A percentile compares a stretch with the other conserved stretches of the same genome.
Evolutionary conservation across 805 yeast genomes (phyloP).

Genomic region (Yueomyces sinensis): DNA sequence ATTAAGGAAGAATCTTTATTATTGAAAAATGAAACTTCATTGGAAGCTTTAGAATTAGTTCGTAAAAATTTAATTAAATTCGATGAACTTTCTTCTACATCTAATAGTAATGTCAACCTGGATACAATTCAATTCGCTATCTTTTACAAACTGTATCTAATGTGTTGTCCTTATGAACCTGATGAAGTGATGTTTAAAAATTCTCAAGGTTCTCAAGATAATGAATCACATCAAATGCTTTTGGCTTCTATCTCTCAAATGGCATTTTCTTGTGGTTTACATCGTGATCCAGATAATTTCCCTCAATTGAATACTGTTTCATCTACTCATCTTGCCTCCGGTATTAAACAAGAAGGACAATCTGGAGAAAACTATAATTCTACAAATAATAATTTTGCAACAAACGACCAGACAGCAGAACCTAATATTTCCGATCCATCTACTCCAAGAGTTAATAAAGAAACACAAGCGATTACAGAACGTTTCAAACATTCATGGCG

Average conservation of each 20-base stretch:
- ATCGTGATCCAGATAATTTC: slow-evolving; percentile 51
- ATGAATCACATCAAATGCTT: slow-evolving; percentile 44
- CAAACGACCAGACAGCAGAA: neutral
- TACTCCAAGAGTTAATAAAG: slow-evolving; percentile 4
- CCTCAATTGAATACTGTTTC: slow-evolving; percentile 26
- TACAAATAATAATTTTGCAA: neutral
- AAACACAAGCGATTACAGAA: slow-evolving; percentile 20
- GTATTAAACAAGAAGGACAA: slow-evolving; percentile 1
- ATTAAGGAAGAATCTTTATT: slow-evolving; percentile 19
- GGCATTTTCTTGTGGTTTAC: slow-evolving; percentile 55
- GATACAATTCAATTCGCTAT: slow-evolving; percentile 45
- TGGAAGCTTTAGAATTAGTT: slow-evolving; percentile 15
- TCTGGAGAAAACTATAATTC: slow-evolving; percentile 1
- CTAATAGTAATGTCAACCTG: slow-evolving; percentile 22
- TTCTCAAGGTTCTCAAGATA: slow-evolving; percentile 27
- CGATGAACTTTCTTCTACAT: slow-evolving; percentile 23
- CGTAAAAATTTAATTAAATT: slow-evolving; percentile 21
- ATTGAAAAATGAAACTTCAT: slow-evolving; percentile 17
- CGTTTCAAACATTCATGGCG: slow-evolving; percentile 37
- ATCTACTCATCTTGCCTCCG: slow-evolving; percentile 6
- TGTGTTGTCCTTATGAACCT: slow-evolving; percentile 38
- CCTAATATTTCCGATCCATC: slow-evolving; percentile 1
- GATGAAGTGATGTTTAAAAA: no score
- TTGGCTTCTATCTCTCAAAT: slow-evolving; percentile 47
- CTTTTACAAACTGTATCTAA: slow-evolving; percentile 41